These are phyloP conservation scores for Carpinus viminea DNA, from an alignment of 306 rosid species.

Conservation along the genomic window DNA sequence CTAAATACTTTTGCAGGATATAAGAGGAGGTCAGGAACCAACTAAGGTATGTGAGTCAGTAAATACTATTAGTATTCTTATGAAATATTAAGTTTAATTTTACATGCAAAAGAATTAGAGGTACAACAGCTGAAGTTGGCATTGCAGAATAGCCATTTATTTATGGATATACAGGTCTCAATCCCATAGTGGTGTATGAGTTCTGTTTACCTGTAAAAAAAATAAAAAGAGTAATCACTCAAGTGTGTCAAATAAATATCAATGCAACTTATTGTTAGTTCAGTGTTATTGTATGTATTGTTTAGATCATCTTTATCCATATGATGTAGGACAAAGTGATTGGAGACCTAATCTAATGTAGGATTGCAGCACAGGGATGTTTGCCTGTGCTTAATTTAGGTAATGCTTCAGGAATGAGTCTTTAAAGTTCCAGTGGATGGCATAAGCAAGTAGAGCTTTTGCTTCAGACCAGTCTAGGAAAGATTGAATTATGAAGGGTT, in stretches of 20 bases:
- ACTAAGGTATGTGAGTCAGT: conserved; percentile 46
- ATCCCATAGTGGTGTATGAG: background rate
- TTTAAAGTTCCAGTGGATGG: background rate
- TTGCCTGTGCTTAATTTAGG: background rate
- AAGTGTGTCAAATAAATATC: background rate
- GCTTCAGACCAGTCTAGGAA: background rate
- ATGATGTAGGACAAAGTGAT: background rate
- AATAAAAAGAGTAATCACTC: background rate
- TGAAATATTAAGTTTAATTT: conserved; percentile 5
- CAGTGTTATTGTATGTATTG: background rate
- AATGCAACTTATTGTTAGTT: background rate
- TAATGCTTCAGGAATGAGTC: background rate
- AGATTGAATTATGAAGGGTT: background rate
- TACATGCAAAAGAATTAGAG: background rate
- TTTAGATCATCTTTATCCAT: background rate
- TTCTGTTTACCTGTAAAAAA: background rate
- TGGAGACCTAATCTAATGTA: background rate
- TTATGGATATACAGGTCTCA: background rate
- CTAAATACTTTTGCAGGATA: conserved; percentile 37
- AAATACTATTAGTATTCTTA: background rate
- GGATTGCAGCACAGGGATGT: background rate
- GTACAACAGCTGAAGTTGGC: background rate
- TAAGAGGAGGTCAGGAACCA: conserved; percentile 37
- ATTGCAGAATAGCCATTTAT: background rate
- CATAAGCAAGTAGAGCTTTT: background rate